Evolutionary conservation across 1,284 basidiomycete species (phyloP).

Genomic region (Cystobasidiaceae sp.): DNA sequence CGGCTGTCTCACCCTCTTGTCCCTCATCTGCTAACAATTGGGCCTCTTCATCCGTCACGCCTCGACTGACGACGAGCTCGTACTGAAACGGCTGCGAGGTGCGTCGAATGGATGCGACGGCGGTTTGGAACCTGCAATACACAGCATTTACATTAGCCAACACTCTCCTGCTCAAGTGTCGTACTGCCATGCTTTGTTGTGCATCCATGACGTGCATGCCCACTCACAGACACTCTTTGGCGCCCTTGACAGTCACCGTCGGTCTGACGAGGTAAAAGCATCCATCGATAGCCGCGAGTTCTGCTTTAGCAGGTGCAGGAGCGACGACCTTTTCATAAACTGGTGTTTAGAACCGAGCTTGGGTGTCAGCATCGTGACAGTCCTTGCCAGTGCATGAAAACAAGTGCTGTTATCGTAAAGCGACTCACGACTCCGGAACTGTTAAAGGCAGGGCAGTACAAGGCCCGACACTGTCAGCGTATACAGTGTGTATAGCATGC

Average conservation of each 20-base stretch:
- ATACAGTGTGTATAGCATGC: no score
- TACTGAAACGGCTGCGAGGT: slow-evolving; percentile 78
- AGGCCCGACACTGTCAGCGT: no score
- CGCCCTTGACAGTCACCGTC: slow-evolving; percentile 81
- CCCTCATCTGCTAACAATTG: slow-evolving; percentile 81
- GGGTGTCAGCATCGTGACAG: no score
- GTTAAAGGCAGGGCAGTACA: no score
- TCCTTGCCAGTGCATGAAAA: no score
- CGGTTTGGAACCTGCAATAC: slow-evolving; percentile 76
- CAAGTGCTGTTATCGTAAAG: no score
- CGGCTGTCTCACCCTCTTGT: slow-evolving; percentile 89
- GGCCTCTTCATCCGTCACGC: slow-evolving; percentile 93
- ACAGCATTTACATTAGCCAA: no score
- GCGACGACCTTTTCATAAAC: slow-evolving; percentile 41
- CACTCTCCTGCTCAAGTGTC: no score
- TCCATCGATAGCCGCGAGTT: slow-evolving; percentile 88
- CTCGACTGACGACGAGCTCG: slow-evolving; percentile 90
- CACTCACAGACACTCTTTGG: slow-evolving; percentile 92
- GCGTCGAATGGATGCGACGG: slow-evolving; percentile 87
- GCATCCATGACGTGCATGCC: background rate
- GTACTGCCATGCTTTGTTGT: no score
- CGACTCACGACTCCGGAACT: no score
- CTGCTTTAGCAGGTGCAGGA: slow-evolving; percentile 65
- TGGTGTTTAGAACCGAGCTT: no score
- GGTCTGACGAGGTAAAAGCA: slow-evolving; percentile 89